A percentile compares a stretch with the other conserved stretches of the same genome.
Conservation (phyloP, 2,329 filamentous ascomycete genomes). For the Pochonia chlamydosporia region DNA sequence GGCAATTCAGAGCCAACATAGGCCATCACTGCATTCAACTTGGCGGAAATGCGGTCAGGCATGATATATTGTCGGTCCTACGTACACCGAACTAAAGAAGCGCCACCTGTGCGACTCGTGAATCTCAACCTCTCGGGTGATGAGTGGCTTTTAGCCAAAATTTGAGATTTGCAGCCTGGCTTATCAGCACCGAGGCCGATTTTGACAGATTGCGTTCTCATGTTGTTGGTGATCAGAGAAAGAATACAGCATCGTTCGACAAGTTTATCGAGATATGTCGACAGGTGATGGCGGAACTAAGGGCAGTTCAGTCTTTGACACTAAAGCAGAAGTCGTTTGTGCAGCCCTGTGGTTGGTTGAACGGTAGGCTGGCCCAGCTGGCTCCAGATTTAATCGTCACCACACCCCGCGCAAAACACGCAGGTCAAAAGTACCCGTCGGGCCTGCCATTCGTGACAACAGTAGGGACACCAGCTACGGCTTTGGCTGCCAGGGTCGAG, state of each 20-base stretch:
- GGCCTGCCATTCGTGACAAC: conserved; percentile 7
- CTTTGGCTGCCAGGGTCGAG: conserved; percentile 8
- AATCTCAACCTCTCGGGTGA: no score
- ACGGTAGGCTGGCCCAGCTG: neutral
- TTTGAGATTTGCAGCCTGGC: no score
- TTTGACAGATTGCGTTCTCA: no score
- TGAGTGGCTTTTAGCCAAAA: no score
- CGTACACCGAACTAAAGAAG: neutral
- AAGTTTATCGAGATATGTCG: neutral
- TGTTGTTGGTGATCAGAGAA: no score
- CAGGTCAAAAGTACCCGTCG: conserved; percentile 8
- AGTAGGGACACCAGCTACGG: neutral
- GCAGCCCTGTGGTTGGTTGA: neutral
- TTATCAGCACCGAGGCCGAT: no score
- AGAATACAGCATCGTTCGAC: no score
- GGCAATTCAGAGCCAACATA: neutral
- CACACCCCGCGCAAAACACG: neutral
- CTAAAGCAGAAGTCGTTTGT: neutral
- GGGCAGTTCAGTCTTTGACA: neutral
- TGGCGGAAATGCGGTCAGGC: neutral
- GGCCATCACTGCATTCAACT: neutral
- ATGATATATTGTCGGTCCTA: neutral
- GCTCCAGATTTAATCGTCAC: neutral
- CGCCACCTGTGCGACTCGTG: neutral
- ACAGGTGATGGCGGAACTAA: neutral